These are phyloP conservation scores for Exophiala calicioides DNA, from an alignment of 2,329 filamentous ascomycete genomes.

Conservation along the genomic window DNA sequence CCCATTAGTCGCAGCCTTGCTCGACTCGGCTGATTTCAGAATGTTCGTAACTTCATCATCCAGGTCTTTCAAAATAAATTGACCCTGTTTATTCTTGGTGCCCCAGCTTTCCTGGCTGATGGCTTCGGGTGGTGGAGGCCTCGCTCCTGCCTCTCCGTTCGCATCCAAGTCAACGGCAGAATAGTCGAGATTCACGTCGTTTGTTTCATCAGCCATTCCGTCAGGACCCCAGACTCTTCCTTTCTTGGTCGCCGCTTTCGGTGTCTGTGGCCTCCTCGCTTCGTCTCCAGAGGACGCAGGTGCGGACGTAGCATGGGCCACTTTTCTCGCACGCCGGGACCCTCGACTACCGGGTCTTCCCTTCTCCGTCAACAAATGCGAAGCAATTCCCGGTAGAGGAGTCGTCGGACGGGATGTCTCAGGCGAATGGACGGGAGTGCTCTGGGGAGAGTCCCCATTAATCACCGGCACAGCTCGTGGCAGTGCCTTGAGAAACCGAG, in stretches of 20 bases:
- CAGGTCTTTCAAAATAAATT: slow-evolving; percentile 90
- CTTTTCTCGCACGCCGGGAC: slow-evolving; percentile 77
- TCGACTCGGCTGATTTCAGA: slow-evolving; percentile 73
- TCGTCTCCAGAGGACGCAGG: slow-evolving; percentile 84
- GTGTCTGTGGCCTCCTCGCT: slow-evolving; percentile 59
- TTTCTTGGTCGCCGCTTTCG: slow-evolving; percentile 66
- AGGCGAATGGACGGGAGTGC: slow-evolving; percentile 69
- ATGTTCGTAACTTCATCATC: slow-evolving; percentile 93
- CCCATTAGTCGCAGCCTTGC: slow-evolving; percentile 50
- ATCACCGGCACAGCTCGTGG: slow-evolving; percentile 44
- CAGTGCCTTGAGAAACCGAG: slow-evolving; percentile 54
- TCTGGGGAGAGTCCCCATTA: slow-evolving; percentile 61
- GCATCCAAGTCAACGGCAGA: slow-evolving; percentile 62
- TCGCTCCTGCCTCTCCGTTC: slow-evolving; percentile 36
- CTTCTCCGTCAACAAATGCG: slow-evolving; percentile 72
- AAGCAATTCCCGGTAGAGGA: slow-evolving; percentile 58
- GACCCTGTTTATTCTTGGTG: slow-evolving; percentile 77
- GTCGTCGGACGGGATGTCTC: slow-evolving; percentile 78
- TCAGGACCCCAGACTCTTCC: slow-evolving; percentile 91
- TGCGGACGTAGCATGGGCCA: slow-evolving; percentile 61
- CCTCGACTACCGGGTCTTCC: slow-evolving; percentile 72
- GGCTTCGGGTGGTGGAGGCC: slow-evolving; percentile 66
- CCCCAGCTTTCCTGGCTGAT: slow-evolving; percentile 83
- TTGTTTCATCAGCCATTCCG: slow-evolving; percentile 80
- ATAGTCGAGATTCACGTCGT: slow-evolving; percentile 82